Base-by-base conservation (phyloP, 2,329 filamentous ascomycete genomes). In the Alternaria dauci region DNA sequence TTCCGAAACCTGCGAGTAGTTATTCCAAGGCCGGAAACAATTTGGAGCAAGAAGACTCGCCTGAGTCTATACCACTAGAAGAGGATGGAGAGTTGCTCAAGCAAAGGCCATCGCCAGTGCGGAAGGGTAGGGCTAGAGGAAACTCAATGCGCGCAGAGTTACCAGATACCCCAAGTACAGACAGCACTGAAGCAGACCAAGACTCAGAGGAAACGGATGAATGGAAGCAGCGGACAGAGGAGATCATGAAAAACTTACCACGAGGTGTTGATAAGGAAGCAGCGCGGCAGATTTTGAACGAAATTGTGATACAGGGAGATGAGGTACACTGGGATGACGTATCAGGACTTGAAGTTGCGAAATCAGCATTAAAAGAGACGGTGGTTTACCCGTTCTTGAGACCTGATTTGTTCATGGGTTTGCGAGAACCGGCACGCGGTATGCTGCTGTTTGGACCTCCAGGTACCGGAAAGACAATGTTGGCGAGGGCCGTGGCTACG, bases 401-500 rank as follows among this genome's bases (percentile, higher is more conserved):
- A 1, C 95, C 95, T 1, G 95, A 99, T 78, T 82, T 99, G 2
- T 99, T 99, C 81, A 95, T 94, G 87, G 95, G 95, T 0, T 84
- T 99, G 11, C 90, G 95, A 39, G 95, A 99, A 75, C 95, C 95
- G 20, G 94, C 95, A 14, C 86, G 93, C 59, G 95, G 95, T 6
- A 98, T 99, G 92, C 84, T 99, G 1, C 84, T 99, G 1, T 99
- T 99, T 74, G 95, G 95, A 0, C 95, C 95, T 1, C 95, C 95
- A 0, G 95, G 95, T n/a, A 99, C 95, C 0, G 95, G 95, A 53
- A 99, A 99, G 79, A 99, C 95, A 0, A 99, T 99, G 95, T 83
- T 99, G 38, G 95, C 95, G 9, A 88, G 95, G 65, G 93, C 93
- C 8, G 94, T 98, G 0, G 95, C 95, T 1, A 98, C 95, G 0